A percentile compares a stretch with the other conserved stretches of the same genome.
These are phyloP conservation scores for Solanum paucissectum DNA, from an alignment of 257 asterid species.

Conservation along the genomic window DNA sequence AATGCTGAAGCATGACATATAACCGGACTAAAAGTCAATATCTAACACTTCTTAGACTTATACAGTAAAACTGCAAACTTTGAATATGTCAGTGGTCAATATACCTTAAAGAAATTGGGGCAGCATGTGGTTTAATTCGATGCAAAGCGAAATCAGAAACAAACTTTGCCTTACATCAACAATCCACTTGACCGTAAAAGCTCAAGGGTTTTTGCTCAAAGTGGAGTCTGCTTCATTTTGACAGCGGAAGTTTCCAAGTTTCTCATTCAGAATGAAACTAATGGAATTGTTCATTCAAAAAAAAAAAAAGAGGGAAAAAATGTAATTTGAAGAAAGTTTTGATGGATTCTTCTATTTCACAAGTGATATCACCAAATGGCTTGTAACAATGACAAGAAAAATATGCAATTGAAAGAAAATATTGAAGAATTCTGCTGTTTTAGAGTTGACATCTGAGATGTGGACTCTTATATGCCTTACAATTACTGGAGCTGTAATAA, in stretches of 20 bases:
- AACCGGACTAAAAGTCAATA: background rate
- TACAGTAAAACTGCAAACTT: background rate
- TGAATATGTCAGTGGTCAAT: background rate
- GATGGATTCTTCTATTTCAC: background rate
- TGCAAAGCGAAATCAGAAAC: background rate
- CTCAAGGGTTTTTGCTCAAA: background rate
- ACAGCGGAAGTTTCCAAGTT: background rate
- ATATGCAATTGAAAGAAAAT: background rate
- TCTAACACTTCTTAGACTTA: background rate
- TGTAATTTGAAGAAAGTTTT: background rate
- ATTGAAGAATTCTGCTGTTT: background rate
- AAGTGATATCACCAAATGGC: background rate
- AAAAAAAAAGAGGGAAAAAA: background rate
- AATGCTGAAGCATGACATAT: background rate
- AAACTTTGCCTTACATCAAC: background rate
- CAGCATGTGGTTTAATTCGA: background rate
- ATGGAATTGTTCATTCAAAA: background rate
- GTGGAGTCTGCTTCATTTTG: background rate
- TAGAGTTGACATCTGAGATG: background rate
- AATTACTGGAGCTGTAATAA: conserved; percentile 69
- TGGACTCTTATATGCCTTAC: conserved; percentile 23
- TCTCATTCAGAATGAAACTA: background rate
- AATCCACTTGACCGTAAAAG: background rate
- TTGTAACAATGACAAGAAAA: background rate
- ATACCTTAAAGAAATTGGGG: background rate